Percentiles rank a stretch among this genome's conserved stretches.
These are phyloP conservation scores for Arthrobotrys entomopaga DNA, from an alignment of 2,329 filamentous ascomycete genomes.

Conservation along the genomic window DNA sequence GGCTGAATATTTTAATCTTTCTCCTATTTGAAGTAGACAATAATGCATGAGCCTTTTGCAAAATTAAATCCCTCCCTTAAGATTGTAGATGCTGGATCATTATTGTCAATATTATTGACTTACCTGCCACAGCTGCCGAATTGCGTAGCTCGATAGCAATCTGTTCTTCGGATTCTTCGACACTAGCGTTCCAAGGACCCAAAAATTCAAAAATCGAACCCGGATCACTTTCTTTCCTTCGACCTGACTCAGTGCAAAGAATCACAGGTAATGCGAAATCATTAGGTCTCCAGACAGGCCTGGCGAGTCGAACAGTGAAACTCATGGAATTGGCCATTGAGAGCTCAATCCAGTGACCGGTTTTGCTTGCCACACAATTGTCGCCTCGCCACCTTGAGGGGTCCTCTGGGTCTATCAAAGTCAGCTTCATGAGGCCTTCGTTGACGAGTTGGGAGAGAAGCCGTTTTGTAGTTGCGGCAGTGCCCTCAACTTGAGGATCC, in stretches of 20 bases:
- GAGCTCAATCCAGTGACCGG: not conserved
- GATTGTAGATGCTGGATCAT: not conserved
- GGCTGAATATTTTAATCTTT: not conserved
- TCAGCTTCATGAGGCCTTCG: constrained; percentile 9
- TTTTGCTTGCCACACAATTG: not conserved
- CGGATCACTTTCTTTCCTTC: constrained; percentile 1
- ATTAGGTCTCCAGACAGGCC: not conserved
- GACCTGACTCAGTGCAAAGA: not conserved
- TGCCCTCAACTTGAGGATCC: not conserved
- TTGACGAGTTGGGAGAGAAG: constrained; percentile 19
- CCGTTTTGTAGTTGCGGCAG: constrained; percentile 17
- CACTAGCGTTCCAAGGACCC: constrained; percentile 14
- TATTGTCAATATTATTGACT: not conserved
- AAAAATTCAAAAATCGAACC: constrained; percentile 18
- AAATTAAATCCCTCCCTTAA: too few relatives aligned
- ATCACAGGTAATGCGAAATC: not conserved
- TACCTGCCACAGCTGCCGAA: constrained; percentile 13
- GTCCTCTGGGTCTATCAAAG: not conserved
- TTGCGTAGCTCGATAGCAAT: constrained; percentile 10
- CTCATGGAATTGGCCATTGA: not conserved
- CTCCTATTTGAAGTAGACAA: not conserved
- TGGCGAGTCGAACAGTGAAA: not conserved
- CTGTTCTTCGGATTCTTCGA: not conserved
- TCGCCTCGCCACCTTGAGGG: not conserved
- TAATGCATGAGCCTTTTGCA: too few relatives aligned